These are phyloP conservation scores for Citrus medica DNA, from an alignment of 345 rosid species.

Conservation along the genomic window DNA sequence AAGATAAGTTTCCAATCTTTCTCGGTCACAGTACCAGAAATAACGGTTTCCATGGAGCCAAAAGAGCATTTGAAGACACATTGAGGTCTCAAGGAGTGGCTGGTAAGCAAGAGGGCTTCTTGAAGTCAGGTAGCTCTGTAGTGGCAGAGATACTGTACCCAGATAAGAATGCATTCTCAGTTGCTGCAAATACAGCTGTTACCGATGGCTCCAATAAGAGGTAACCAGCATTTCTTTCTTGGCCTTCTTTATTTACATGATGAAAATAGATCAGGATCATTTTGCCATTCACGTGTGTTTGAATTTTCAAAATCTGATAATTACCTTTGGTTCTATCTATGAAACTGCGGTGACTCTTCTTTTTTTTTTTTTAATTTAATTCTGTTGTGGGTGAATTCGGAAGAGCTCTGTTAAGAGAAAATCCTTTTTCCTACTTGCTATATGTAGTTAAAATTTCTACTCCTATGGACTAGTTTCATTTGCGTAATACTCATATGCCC, in stretches of 20 bases:
- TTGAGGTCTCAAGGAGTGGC: conserved; percentile 5
- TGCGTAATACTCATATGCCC: not conserved
- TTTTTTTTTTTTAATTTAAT: too few relatives aligned
- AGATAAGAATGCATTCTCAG: conserved; percentile 18
- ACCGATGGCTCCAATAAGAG: conserved; percentile 21
- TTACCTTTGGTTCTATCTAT: not conserved
- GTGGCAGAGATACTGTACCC: conserved; percentile 14
- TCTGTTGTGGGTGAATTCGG: not conserved
- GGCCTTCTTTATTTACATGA: not conserved
- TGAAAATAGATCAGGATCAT: not conserved
- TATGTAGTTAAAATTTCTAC: not conserved
- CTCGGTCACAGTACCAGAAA: not conserved
- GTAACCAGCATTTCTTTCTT: conserved; percentile 14
- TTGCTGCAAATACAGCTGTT: conserved; percentile 4
- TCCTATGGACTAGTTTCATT: not conserved
- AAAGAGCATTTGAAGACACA: conserved; percentile 26
- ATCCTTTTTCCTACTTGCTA: not conserved
- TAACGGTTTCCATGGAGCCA: conserved; percentile 16
- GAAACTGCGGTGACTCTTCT: not conserved
- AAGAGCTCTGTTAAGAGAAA: not conserved
- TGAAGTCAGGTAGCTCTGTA: conserved; percentile 3
- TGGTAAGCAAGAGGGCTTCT: not conserved
- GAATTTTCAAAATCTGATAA: not conserved
- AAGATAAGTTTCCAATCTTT: not conserved
- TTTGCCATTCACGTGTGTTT: not conserved